Conservation (phyloP, 495 filamentous ascomycete species). For the Tetracladium setigerum region DNA sequence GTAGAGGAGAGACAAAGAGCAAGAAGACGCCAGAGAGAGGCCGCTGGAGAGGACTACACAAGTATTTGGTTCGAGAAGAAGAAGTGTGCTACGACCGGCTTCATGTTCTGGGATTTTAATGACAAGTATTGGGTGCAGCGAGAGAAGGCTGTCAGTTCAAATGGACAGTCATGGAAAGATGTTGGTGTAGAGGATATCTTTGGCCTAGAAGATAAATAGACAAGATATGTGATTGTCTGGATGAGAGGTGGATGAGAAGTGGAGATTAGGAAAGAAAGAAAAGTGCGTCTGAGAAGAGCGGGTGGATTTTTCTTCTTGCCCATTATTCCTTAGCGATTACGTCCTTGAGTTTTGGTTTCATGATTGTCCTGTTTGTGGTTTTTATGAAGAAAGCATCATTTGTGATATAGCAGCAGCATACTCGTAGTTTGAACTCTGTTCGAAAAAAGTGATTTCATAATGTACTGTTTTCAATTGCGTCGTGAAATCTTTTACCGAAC, state of each 20-base stretch:
- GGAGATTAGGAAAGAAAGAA: background rate
- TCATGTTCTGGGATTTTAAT: slow-evolving; percentile 84
- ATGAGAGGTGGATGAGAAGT: background rate
- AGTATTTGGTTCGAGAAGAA: slow-evolving; percentile 80
- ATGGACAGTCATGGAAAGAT: slow-evolving; percentile 35
- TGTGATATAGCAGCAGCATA: too few species aligned
- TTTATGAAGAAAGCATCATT: too few species aligned
- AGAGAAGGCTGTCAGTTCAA: slow-evolving; percentile 27
- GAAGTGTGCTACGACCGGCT: slow-evolving; percentile 70
- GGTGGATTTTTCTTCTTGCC: too few species aligned
- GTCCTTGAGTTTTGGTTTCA: too few species aligned
- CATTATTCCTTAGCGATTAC: too few species aligned
- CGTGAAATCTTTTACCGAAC: too few species aligned
- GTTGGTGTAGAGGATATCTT: slow-evolving; percentile 40
- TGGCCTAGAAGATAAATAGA: background rate
- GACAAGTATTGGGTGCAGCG: slow-evolving; percentile 79
- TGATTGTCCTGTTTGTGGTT: too few species aligned
- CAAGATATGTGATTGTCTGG: background rate
- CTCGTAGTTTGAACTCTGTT: too few species aligned
- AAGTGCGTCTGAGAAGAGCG: background rate
- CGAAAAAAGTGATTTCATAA: too few species aligned
- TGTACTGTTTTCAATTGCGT: too few species aligned
- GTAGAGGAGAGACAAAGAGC: slow-evolving; percentile 91
- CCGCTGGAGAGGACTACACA: slow-evolving; percentile 66
- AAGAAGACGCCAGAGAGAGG: slow-evolving; percentile 64